Percentiles rank a stretch among this genome's conserved stretches.
phyloP scores from a whole-genome alignment of 805 yeast genomes.

The Saccharomycodes ludwigii region DNA sequence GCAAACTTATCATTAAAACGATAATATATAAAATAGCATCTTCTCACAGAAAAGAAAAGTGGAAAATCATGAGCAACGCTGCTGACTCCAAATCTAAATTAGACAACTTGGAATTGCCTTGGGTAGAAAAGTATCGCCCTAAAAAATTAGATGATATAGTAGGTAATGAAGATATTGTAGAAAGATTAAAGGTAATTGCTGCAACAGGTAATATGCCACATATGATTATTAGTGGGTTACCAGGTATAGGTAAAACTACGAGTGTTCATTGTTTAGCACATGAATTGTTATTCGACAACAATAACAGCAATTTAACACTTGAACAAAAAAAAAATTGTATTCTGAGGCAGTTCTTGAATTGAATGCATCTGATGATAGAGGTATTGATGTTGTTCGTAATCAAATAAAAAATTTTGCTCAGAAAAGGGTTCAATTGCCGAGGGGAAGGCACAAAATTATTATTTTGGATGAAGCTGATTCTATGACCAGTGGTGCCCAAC shows the following conservation, averaged over 20 bases:
- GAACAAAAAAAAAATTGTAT: no score
- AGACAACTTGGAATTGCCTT: constrained; percentile 22
- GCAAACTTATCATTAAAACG: no score
- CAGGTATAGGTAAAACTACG: constrained; percentile 97
- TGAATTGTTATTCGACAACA: constrained; percentile 57
- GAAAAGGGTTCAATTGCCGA: constrained; percentile 75
- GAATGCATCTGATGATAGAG: constrained; percentile 95
- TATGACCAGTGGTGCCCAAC: constrained; percentile 96
- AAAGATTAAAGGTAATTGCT: constrained; percentile 72
- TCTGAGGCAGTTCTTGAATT: constrained; percentile 80
- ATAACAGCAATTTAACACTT: no score
- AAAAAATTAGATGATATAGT: constrained; percentile 68
- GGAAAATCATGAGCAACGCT: no score
- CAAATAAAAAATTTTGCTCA: constrained; percentile 94
- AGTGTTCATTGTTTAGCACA: constrained; percentile 82
- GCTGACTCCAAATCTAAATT: no score
- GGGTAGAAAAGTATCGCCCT: constrained; percentile 98
- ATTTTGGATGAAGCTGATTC: constrained; percentile 94
- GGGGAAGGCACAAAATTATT: constrained; percentile 84
- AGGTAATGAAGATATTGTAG: constrained; percentile 85
- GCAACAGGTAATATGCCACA: constrained; percentile 95
- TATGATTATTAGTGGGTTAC: constrained; percentile 86
- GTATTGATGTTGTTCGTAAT: constrained; percentile 91
- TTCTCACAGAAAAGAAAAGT: no score
- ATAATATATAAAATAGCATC: no score